Conservation (phyloP, 2,329 filamentous ascomycete species). For the Calcarisporium arbuscula region DNA sequence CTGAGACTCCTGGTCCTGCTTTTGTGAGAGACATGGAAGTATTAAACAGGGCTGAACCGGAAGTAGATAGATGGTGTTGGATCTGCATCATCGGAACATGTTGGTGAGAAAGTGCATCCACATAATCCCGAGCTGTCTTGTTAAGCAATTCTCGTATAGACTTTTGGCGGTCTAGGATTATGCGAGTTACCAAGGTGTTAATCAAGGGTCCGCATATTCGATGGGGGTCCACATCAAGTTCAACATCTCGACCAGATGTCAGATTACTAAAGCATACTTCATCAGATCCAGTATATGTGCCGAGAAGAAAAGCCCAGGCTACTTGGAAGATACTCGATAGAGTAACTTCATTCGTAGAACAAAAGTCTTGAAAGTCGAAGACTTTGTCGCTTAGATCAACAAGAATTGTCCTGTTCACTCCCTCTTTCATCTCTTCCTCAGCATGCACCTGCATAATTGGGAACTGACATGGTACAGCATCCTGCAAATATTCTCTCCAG, state of each 20-base stretch:
- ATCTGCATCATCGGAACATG: neutral
- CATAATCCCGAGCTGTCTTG: neutral
- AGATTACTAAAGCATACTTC: neutral
- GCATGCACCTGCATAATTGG: neutral
- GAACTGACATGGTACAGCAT: neutral
- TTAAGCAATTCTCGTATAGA: neutral
- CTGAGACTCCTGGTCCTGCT: too few species aligned
- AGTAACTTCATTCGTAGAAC: neutral
- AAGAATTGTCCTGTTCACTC: neutral
- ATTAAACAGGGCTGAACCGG: neutral
- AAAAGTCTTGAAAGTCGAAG: neutral
- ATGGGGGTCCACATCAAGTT: slow-evolving; percentile 12
- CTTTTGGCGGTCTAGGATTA: neutral
- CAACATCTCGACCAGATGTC: neutral
- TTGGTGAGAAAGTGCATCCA: neutral
- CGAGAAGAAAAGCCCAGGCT: neutral
- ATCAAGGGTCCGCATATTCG: neutral
- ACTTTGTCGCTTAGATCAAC: neutral
- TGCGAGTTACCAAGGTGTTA: neutral
- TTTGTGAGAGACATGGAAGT: neutral
- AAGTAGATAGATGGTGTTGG: neutral
- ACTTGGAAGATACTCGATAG: neutral
- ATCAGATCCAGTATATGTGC: neutral
- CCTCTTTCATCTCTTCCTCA: slow-evolving; percentile 2
- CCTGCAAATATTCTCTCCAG: neutral